Evolutionary conservation across 2,329 filamentous ascomycete genomes (phyloP), one percentile per base, ranked within the genome.

Genomic region (Fusarium sp.): DNA sequence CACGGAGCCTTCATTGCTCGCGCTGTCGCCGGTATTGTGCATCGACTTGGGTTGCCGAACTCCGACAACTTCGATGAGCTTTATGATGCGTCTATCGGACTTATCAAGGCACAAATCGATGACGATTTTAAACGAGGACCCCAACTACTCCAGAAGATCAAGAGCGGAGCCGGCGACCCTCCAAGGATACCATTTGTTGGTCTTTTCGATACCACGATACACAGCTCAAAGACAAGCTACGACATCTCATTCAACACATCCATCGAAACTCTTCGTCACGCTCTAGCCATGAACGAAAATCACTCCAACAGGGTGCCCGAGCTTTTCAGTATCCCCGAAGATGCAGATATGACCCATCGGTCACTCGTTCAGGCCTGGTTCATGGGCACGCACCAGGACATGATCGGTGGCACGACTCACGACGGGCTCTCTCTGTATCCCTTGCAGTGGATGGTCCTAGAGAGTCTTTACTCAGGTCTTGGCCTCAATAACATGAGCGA

Each of bases 331-430:
- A 37, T 67, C 1, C 65, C 70, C 7, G 49, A 57, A 2, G 57
- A 67, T n/a, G 46, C 61, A 1, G 63, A 71, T 3, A 59, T 61
- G 53, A 46, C 57, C 10, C 52, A 49, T 2, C 51, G 62, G 8
- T 75, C 73, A 2, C 56, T 74, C 7, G 48, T 63, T 10, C 72
- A 75, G 34, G 70, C 72, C 7, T 75, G 73, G 73, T 75, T 75
- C 13, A 27, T 75, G 4, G 73, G 73, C 10, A 74, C 73, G 3
- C 71, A 64, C 6, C 61, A 74, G 10, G 73, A 75, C 18, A 46
- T 75, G 44, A 60, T 70, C 7, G 73, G 73, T 0, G 73, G 73
- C 2, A 65, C 61, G 7, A n/a, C 54, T 11, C 59, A 72, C 14
- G 73, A 75, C 14, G 73, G 73, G 0, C 56, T 75, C 14, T 75